Base-by-base conservation (phyloP, 768 basidiomycete genomes). In the Krasilnikovozyma curviuscula region DNA sequence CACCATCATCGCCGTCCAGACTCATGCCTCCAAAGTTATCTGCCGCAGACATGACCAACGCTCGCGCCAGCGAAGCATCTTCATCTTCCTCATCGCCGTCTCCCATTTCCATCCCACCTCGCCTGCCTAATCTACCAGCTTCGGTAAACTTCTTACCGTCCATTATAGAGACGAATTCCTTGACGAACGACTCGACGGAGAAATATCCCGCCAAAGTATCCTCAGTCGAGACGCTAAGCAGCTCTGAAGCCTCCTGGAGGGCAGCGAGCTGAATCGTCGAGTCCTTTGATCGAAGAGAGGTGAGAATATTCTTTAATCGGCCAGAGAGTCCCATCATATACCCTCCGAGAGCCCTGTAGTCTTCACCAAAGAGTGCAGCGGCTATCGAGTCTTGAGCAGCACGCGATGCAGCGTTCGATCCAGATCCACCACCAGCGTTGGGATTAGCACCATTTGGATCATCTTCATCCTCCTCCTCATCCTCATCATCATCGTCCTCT, bases 121-220 rank as follows among this genome's bases (percentile, higher is more conserved):
- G 40, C 14, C 16, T 9, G 38, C 38, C 21, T 21, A 21, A 3
- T 21, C 38, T 24, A 16, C 27, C 33, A 12, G 46, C 53, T 23
- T 56, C 60, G 40, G 59, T 57, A 30, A 57, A 61, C 24, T 62
- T 61, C 50, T 62, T 56, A 14, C 67, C 65, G 41, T 83, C 83
- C 31, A 97, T 71, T 56, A 95, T 86, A 59, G 77, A 77, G 52
- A 98, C 79, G 32, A 98, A 73, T 63, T 93, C 91, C 56, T 79
- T 76, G 27, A 89, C 83, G 61, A 84, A 97, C 30, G 78, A 74
- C 57, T 91, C 88, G 19, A 89, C 79, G 54, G 81, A 83, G 68
- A 98, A 91, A n/a, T 83, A 89, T 34, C 86, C 86, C 8, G 84
- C 82, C 39, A 98, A 70, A 7, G 88, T 95, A 62, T 98, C 93